Evolutionary conservation across 352 stramenopile genomes (phyloP).

Genomic region (Pythium brassicae): DNA sequence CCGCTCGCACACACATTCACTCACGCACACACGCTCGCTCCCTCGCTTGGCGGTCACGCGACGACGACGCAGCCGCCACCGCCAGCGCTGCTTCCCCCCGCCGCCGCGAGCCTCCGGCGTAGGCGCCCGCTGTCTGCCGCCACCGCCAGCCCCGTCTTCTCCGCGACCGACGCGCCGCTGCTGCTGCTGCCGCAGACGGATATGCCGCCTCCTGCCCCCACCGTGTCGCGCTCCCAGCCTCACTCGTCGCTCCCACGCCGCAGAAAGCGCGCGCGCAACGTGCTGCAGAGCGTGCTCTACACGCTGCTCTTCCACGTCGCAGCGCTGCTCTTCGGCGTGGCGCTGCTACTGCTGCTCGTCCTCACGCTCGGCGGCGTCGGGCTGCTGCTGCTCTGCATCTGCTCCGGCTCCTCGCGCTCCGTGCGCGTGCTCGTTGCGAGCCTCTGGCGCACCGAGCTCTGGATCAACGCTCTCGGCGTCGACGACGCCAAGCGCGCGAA

Average conservation of each 20-base stretch:
- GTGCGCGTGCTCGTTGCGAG: conserved; percentile 42
- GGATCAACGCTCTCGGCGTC: conserved; percentile 32
- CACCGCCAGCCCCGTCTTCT: neutral
- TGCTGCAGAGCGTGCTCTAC: conserved; percentile 29
- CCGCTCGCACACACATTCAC: too few relatives aligned
- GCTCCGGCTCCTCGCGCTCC: conserved; percentile 26
- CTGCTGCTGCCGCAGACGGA: neutral
- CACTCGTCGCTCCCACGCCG: neutral
- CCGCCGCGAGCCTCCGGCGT: neutral
- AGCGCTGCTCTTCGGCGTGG: conserved; percentile 33
- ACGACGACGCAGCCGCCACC: neutral
- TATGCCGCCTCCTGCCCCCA: neutral
- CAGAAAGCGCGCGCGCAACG: conserved; percentile 12
- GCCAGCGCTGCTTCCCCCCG: neutral
- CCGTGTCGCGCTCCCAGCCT: too few relatives aligned
- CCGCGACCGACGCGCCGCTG: neutral
- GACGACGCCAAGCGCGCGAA: conserved; percentile 14
- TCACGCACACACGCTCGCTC: too few relatives aligned
- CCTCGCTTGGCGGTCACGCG: too few relatives aligned
- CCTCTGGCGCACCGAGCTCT: conserved; percentile 55
- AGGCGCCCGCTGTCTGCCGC: neutral
- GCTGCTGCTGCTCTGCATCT: conserved; percentile 45
- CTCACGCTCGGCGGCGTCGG: conserved; percentile 29
- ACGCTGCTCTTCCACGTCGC: conserved; percentile 57
- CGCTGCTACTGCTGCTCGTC: conserved; percentile 30